These are phyloP conservation scores for Sugiyamaella mastotermitis DNA, from an alignment of 805 yeast genomes.

Conservation along the genomic window DNA sequence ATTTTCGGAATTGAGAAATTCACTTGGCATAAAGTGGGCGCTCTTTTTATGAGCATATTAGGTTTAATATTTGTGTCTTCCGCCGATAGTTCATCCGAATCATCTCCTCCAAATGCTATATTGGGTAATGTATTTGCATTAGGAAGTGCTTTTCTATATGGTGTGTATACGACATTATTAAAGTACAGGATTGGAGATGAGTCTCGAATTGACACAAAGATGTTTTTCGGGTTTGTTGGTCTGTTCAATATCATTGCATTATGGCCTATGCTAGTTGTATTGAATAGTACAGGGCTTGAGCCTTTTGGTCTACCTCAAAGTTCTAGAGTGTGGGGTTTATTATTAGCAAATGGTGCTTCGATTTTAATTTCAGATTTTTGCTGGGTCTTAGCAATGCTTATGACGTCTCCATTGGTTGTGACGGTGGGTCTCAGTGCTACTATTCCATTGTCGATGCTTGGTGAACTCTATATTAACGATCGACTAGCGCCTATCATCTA, in stretches of 20 bases:
- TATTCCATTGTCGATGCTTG: conserved; percentile 90
- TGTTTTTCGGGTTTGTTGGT: conserved; percentile 95
- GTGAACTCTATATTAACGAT: conserved; percentile 72
- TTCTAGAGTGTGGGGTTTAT: conserved; percentile 43
- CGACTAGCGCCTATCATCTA: conserved; percentile 58
- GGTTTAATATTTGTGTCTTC: conserved; percentile 80
- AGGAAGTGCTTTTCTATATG: conserved; percentile 83
- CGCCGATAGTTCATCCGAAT: conserved; percentile 28
- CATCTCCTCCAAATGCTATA: conserved; percentile 27
- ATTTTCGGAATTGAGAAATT: conserved; percentile 65
- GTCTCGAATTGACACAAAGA: conserved; percentile 69
- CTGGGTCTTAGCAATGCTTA: conserved; percentile 92
- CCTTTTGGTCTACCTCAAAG: conserved; percentile 63
- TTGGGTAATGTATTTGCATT: conserved; percentile 76
- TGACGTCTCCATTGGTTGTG: conserved; percentile 91
- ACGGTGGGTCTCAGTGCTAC: conserved; percentile 92
- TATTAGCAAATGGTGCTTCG: conserved; percentile 61
- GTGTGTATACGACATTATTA: conserved; percentile 79
- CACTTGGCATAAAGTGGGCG: conserved; percentile 57
- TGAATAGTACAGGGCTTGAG: conserved; percentile 63
- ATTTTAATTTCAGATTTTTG: conserved; percentile 86
- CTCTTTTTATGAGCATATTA: conserved; percentile 61
- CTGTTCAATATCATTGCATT: conserved; percentile 63
- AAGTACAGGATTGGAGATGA: conserved; percentile 71
- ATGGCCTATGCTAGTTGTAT: conserved; percentile 75